Percentiles rank a stretch among this genome's conserved stretches.
Conservation (phyloP, 495 filamentous ascomycete species). For the Lasiosphaeria ovina region DNA sequence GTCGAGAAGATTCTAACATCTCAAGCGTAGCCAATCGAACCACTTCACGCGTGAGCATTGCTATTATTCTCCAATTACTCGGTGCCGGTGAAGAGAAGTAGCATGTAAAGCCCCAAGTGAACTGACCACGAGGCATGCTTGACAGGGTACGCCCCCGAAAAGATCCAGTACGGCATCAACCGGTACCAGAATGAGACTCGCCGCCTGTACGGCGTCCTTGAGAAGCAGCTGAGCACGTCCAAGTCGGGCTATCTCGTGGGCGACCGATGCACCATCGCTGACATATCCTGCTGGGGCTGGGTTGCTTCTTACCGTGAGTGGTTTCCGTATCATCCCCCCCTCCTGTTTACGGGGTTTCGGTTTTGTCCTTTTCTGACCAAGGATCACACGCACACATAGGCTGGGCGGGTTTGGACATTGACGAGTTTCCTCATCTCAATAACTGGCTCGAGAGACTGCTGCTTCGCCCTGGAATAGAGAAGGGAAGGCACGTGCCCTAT, state of each 20-base stretch:
- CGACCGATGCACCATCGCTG: constrained; percentile 76
- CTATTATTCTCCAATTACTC: not conserved
- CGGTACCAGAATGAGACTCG: constrained; percentile 80
- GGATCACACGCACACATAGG: constrained; percentile 32
- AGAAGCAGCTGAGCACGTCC: constrained; percentile 65
- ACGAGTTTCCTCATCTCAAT: constrained; percentile 69
- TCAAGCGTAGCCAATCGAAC: constrained; percentile 59
- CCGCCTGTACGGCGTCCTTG: constrained; percentile 76
- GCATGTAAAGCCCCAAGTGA: not conserved
- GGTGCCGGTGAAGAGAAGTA: not conserved
- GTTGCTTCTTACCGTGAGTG: constrained; percentile 46
- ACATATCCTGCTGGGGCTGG: constrained; percentile 82
- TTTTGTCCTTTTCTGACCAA: not conserved
- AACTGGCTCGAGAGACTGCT: constrained; percentile 67
- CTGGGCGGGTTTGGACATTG: constrained; percentile 72
- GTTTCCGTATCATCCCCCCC: not conserved
- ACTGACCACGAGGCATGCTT: not conserved
- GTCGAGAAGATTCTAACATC: constrained; percentile 14
- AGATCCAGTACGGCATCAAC: constrained; percentile 79
- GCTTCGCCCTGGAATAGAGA: constrained; percentile 66
- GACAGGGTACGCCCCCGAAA: constrained; percentile 76
- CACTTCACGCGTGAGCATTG: constrained; percentile 65
- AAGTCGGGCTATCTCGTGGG: constrained; percentile 73
- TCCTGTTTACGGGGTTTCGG: no score
- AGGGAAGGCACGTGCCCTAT: constrained; percentile 74